Evolutionary conservation across 345 rosid genomes (phyloP), one percentile per base, ranked within the genome.

Genomic region (Brassica carinata): DNA sequence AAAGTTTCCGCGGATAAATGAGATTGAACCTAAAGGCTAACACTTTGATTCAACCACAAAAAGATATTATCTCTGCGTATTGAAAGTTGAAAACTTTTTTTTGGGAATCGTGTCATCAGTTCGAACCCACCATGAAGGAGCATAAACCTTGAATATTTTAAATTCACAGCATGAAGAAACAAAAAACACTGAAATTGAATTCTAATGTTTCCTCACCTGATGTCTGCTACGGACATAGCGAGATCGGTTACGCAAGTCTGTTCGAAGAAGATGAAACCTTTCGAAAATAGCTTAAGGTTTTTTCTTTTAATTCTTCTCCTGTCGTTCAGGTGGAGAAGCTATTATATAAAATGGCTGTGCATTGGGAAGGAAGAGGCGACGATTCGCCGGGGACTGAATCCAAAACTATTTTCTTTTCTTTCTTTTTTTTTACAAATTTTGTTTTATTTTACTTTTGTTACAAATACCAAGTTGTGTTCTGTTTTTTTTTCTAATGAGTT

Each of bases 21-120:
- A 79, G 69, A 73, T 23, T 29, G 34, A 67, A 31, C 53, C 8
- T 55, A 71, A 64, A 30, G 59, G 0, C 19, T 64, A 71, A 23
- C 23, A 26, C 61, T 26, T 27, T 26, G 33, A 31, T 34, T 15
- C 33, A 58, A 77, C 53, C 53, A 45, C 53, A 45, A 11, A 45
- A n/a, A 48, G 0, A 51, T 14, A 14, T 51, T 7, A 51, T 53
- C 59, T 53, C 19, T 53, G 19, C 5, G 23, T 53, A 53, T 53
- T 53, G 23, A 53, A 53, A 53, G 59, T 53, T 15, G 8, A 15
- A 53, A 53, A 53, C 59, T 53, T 53, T 10, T 43, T 48, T 51
- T 51, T 51, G 7, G 7, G 58, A 51, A 51, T n/a, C 58, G 11
- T 11, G 53, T 51, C 58, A n/a, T n/a, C 58, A n/a, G 59, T 53